Evolutionary conservation across 371 early-diverging fungal species (phyloP), one percentile per base, ranked within the genome.

Genomic region (Mucor irregularis): DNA sequence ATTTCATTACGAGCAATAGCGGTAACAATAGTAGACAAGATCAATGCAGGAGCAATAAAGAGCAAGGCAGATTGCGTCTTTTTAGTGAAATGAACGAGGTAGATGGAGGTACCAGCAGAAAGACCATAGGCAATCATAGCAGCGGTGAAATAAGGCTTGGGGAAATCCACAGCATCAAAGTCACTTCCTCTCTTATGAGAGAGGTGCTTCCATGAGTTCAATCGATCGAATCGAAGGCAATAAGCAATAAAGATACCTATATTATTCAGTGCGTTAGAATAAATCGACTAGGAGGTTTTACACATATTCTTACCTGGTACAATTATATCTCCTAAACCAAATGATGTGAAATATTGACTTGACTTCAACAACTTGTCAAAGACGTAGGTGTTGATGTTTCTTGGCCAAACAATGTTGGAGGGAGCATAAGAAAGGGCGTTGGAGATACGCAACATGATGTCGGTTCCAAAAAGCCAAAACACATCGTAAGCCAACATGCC

Each of bases 391-490:
- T 56, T 47, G 42, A 88, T 67, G 17, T 84, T 69, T 53, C 83
- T 84, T 5, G 96, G 95, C 76, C 86, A 94, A 44, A 92, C 77
- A 14, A 97, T 84, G 78, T 94, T 95, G 66, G 95, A 88, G 24
- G 96, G 96, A 6, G 90, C 89, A 62, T 95, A 91, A 11, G 22
- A 3, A 71, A 96, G 86, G 50, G 82, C 85, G 69, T 91, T 91
- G 21, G 96, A 96, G 26, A 97, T 94, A 0, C 90, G 84, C 16
- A 94, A 90, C 94, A 97, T 94, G 29, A 95, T 94, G 45, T 93
- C 91, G 3, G 96, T 95, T 21, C 95, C 95, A 78, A 96, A 97
- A 55, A 96, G 93, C 96, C 96, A 97, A 58, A 95, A 94, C 38
- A 95, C 81, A 69, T 97, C 97, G 67, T 95, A 96, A 26, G 92